Evolutionary conservation across 2,329 filamentous ascomycete species (phyloP).

Genomic region (Phialemoniopsis sp.): DNA sequence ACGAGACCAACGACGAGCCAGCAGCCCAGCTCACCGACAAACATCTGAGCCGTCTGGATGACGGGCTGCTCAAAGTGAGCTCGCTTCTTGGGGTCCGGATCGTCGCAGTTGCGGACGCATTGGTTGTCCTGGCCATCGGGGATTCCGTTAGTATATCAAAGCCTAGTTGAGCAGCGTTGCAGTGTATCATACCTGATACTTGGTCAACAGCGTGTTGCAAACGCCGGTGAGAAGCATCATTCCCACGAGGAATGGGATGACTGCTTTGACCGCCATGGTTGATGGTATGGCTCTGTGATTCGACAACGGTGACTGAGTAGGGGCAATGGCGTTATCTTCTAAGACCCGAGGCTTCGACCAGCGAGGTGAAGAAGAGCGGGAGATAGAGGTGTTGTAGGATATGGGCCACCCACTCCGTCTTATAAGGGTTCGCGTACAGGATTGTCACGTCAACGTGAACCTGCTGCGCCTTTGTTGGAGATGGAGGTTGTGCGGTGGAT

Average conservation of each 20-base stretch:
- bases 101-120: conserved; percentile 87
- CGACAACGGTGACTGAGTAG: not conserved
- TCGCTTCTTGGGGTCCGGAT: conserved; percentile 60
- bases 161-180: not conserved
- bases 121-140: conserved; percentile 72
- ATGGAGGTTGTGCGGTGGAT: too few species aligned
- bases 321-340: not conserved
- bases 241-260: conserved; percentile 80
- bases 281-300: not conserved
- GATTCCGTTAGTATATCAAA: conserved; percentile 7
- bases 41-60: conserved; percentile 97
- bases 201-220: conserved; percentile 95
- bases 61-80: conserved; percentile 89
- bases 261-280: conserved; percentile 64
- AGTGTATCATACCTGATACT: conserved; percentile 68
- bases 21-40: conserved; percentile 91
- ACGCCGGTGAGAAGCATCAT: conserved; percentile 98
- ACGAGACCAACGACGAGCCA: conserved; percentile 83
- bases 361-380: not conserved
- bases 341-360: not conserved
- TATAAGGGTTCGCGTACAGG: not conserved
- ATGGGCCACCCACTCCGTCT: not conserved
- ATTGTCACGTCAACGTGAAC: not conserved
- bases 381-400: not conserved
- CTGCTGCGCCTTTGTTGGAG: too few species aligned